Conservation (phyloP, 2,329 filamentous ascomycete species). For the Xylariaceae sp. region DNA sequence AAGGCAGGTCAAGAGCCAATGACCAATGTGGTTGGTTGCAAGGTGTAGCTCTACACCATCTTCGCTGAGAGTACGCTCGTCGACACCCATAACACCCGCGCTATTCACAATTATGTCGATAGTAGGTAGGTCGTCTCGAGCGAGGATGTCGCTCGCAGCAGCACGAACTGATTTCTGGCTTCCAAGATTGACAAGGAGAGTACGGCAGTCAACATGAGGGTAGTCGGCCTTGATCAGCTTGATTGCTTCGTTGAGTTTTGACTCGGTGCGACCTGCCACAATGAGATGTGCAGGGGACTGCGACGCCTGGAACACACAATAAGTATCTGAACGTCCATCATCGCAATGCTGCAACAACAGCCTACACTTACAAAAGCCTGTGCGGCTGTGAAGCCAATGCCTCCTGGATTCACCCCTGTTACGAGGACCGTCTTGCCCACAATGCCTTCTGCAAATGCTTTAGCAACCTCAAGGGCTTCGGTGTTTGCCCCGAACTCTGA, state of each 20-base stretch:
- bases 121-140: slow-evolving; percentile 32
- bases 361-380: slow-evolving; percentile 34
- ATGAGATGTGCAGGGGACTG: slow-evolving; percentile 35
- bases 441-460: slow-evolving; percentile 34
- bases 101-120: slow-evolving; percentile 46
- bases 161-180: slow-evolving; percentile 36
- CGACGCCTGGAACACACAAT: slow-evolving; percentile 22
- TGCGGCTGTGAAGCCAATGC: slow-evolving; percentile 35
- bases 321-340: background rate
- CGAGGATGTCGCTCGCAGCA: slow-evolving; percentile 34
- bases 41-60: slow-evolving; percentile 46
- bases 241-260: slow-evolving; percentile 32
- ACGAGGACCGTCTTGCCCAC: slow-evolving; percentile 36
- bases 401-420: slow-evolving; percentile 36
- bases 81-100: slow-evolving; percentile 41
- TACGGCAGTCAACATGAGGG: slow-evolving; percentile 30
- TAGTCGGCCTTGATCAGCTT: slow-evolving; percentile 27
- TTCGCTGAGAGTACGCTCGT: slow-evolving; percentile 32
- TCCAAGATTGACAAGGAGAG: slow-evolving; percentile 38
- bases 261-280: slow-evolving; percentile 32
- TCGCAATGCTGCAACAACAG: background rate
- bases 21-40: slow-evolving; percentile 44
- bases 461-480: slow-evolving; percentile 38
- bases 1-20: slow-evolving; percentile 46
- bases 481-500: slow-evolving; percentile 35